A percentile compares a stretch with the other conserved stretches of the same genome.
phyloP scores from a whole-genome alignment of 768 basidiomycete species.

The Mycena kentingensis region DNA sequence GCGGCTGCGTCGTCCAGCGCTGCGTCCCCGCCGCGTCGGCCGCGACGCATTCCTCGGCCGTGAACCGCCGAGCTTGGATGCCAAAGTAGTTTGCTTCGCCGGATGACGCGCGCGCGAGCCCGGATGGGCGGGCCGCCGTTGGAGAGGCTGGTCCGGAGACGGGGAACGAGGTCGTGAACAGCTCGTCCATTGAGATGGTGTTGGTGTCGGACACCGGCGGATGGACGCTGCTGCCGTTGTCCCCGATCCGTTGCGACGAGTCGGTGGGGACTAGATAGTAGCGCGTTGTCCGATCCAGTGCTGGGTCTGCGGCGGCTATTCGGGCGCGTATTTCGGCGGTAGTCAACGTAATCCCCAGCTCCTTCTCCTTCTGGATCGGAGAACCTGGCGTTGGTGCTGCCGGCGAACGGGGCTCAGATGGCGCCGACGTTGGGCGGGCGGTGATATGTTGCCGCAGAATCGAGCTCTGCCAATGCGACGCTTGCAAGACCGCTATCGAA shows the following conservation, averaged over 20 bases:
- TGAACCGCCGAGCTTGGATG: conserved; percentile 48
- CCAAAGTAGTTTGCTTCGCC: conserved; percentile 68
- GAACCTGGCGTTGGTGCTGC: conserved; percentile 29
- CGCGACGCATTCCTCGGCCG: conserved; percentile 42
- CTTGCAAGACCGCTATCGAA: conserved; percentile 65
- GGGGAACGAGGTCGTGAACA: conserved; percentile 50
- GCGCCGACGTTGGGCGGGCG: conserved; percentile 39
- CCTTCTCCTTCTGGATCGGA: conserved; percentile 53
- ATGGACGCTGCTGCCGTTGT: conserved; percentile 53
- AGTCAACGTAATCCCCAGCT: conserved; percentile 63
- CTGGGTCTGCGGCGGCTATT: conserved; percentile 22
- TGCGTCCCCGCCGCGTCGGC: conserved; percentile 47
- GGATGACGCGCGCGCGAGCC: conserved; percentile 30
- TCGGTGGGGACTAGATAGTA: conserved; percentile 72
- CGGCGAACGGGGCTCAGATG: conserved; percentile 24
- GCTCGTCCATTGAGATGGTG: conserved; percentile 64
- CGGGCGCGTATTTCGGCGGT: conserved; percentile 52
- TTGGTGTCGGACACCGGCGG: conserved; percentile 32
- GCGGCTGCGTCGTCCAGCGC: conserved; percentile 72
- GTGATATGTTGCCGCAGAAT: conserved; percentile 64
- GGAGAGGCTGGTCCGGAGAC: conserved; percentile 28
- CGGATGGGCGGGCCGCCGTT: conserved; percentile 24
- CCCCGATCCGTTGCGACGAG: conserved; percentile 75
- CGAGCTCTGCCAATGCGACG: conserved; percentile 79
- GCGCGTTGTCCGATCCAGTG: conserved; percentile 30